phyloP scores from a whole-genome alignment of 805 yeast genomes.

The Wickerhamiella parazyma region DNA sequence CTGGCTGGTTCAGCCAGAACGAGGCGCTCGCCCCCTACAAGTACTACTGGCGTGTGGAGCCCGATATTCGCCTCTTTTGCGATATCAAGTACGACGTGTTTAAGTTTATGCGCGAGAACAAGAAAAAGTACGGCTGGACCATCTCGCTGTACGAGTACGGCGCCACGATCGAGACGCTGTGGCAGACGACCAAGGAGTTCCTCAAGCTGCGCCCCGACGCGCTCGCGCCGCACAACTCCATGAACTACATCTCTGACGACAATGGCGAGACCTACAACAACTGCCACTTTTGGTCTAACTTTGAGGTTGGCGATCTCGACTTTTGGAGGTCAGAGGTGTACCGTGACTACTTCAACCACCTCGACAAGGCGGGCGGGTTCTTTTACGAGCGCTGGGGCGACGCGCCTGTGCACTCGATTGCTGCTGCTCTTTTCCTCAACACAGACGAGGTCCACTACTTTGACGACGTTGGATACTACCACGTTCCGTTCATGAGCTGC shows the following conservation, averaged over 20 bases:
- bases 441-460: conserved; percentile 52
- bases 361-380: conserved; percentile 63
- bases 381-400: conserved; percentile 90
- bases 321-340: conserved; percentile 50
- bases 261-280: conserved; percentile 58
- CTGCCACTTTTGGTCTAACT: conserved; percentile 82
- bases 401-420: conserved; percentile 80
- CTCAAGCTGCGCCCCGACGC: conserved; percentile 44
- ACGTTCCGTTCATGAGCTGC: conserved; percentile 46
- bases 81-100: conserved; percentile 69
- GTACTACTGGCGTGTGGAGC: conserved; percentile 92
- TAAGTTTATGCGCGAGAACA: conserved; percentile 64
- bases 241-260: conserved; percentile 62
- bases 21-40: conserved; percentile 52
- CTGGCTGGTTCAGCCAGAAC: conserved; percentile 73
- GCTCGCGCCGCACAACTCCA: conserved; percentile 45
- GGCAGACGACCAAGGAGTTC: conserved; percentile 60
- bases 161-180: conserved; percentile 61
- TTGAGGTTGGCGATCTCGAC: conserved; percentile 61
- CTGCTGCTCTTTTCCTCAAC: conserved; percentile 47
- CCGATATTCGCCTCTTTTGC: conserved; percentile 59
- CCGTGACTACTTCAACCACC: conserved; percentile 42
- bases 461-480: conserved; percentile 63
- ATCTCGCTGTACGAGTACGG: conserved; percentile 56
- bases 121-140: conserved; percentile 63